Evolutionary conservation across 169 alveolate species (phyloP), one percentile per base, ranked within the genome.

Genomic region (Plasmodium ovale): DNA sequence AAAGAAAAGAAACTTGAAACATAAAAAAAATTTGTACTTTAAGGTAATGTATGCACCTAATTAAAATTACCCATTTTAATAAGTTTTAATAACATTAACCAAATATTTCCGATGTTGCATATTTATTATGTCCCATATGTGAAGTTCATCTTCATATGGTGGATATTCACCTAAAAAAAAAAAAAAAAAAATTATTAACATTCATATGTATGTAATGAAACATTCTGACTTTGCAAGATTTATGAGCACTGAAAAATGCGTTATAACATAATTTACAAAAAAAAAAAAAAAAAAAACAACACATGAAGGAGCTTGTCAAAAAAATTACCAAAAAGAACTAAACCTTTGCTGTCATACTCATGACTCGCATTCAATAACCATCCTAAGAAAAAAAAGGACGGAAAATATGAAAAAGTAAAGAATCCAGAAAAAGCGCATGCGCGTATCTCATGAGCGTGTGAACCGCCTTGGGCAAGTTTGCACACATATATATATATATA

Each of bases 131-230:
- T 85, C 87, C 91, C 91, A 85, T 35, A 85, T 65, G 16, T 85
- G 91, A 42, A 85, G 87, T 16, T 85, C 87, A 35, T 85, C 91
- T 69, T 85, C 91, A 71, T 85, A 85, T 6, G 91, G 91, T 64
- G 91, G 77, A 60, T 85, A 85, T 69, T 85, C 91, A 31, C 91
- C 91, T 85, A 27, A 25, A 58, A 27, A 58, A 1, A 47, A 23
- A 44, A 67, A 49, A 31, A 59, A 53, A 54, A 84, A 58, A 21
- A n/a, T 39, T 39, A 6, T 39, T 39, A 6, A 39, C 51, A 6
- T 27, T 29, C 9, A 53, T 56, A 62, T 31, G 37, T 35, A 25
- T 37, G 21, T 53, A 39, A 33, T 31, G 2, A 47, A 79, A 59
- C n/a, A 19, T 59, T 37, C 7, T 58, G 21, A 6, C 84, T 21